Evolutionary conservation across 2,329 filamentous ascomycete genomes (phyloP).

Genomic region (Pseudogymnoascus sp.): DNA sequence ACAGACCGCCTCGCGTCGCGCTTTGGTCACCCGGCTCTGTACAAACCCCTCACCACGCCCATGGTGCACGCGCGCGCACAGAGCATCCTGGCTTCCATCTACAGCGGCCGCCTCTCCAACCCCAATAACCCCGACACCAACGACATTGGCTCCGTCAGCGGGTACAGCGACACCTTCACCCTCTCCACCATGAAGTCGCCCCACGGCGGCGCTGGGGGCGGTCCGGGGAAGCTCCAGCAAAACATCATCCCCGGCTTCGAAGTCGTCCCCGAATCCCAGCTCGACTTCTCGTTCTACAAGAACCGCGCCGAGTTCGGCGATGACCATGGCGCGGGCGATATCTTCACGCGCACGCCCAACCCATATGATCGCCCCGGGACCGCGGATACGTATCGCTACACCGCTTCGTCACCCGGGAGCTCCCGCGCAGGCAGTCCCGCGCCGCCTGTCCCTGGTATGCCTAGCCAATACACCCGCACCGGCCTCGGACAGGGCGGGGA

Average conservation of each 20-base stretch:
- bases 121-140: conserved; percentile 51
- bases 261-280: conserved; percentile 74
- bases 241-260: conserved; percentile 65
- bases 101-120: conserved; percentile 69
- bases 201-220: conserved; percentile 21
- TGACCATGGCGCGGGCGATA: conserved; percentile 71
- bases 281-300: conserved; percentile 90
- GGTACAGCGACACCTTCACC: conserved; percentile 74
- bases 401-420: conserved; percentile 1
- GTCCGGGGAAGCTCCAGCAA: conserved; percentile 24
- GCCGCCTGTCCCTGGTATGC: background rate
- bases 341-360: conserved; percentile 54
- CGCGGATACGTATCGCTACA: conserved; percentile 12
- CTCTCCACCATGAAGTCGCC: conserved; percentile 63
- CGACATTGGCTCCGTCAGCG: conserved; percentile 52
- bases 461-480: background rate
- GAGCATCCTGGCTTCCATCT: conserved; percentile 76
- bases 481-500: background rate
- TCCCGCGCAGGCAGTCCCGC: conserved; percentile 23
- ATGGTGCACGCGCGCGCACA: conserved; percentile 93
- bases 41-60: conserved; percentile 80
- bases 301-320: conserved; percentile 80
- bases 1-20: conserved; percentile 64
- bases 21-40: conserved; percentile 87
- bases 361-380: conserved; percentile 30